These are phyloP conservation scores for Apophysomyces variabilis DNA, from an alignment of 371 early-diverging fungal species.

Conservation along the genomic window DNA sequence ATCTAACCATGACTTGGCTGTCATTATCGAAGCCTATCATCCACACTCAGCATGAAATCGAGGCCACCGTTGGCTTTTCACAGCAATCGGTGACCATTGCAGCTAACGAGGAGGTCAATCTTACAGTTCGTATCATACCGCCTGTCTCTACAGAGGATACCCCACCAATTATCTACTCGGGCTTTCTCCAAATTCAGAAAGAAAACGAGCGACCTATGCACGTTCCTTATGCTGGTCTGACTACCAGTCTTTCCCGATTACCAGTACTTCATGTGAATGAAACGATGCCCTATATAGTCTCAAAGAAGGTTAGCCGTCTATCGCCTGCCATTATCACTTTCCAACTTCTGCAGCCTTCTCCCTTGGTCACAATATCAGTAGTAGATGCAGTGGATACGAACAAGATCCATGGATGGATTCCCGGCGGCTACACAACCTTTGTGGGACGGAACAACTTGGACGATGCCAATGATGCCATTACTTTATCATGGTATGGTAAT, in stretches of 20 bases:
- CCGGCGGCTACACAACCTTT: conserved; percentile 39
- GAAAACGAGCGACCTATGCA: conserved; percentile 16
- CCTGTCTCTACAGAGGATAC: conserved; percentile 18
- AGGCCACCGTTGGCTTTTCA: conserved; percentile 34
- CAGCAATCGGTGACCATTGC: conserved; percentile 20
- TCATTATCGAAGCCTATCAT: conserved; percentile 36
- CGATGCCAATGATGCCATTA: conserved; percentile 30
- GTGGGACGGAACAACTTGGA: conserved; percentile 32
- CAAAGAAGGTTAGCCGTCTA: conserved; percentile 2
- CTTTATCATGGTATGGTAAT: conserved; percentile 40
- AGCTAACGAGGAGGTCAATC: conserved; percentile 28
- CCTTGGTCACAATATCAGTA: conserved; percentile 28
- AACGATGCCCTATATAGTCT: conserved; percentile 35
- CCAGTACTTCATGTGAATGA: conserved; percentile 41
- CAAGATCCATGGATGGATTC: conserved; percentile 30
- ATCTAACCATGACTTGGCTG: background rate
- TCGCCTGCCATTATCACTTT: conserved; percentile 28
- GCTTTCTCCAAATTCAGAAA: conserved; percentile 34
- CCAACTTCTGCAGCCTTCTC: conserved; percentile 35
- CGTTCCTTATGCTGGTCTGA: conserved; percentile 51
- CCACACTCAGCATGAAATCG: conserved; percentile 12
- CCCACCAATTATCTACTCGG: conserved; percentile 47
- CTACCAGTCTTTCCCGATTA: conserved; percentile 26
- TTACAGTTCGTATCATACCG: conserved; percentile 34
- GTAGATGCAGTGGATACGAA: conserved; percentile 27